phyloP scores from a whole-genome alignment of 225 moss, liverwort and hornwort genomes.

The Antitrichia curtipendula region DNA sequence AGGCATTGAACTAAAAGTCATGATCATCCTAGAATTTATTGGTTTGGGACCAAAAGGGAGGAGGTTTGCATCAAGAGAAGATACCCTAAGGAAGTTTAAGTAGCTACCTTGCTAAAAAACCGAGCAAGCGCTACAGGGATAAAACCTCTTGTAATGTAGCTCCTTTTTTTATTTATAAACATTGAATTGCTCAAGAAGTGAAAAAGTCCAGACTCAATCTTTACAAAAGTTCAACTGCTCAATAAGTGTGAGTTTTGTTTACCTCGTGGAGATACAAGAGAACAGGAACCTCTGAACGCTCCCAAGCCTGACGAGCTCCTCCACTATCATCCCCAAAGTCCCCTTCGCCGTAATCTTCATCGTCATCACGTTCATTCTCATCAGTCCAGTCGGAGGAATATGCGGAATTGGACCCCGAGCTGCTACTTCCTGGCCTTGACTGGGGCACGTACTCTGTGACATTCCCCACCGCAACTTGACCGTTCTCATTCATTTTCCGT shows the following conservation, averaged over 20 bases:
- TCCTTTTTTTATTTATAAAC: background rate
- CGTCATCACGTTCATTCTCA: conserved; percentile 48
- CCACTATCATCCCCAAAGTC: conserved; percentile 5
- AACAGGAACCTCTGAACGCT: conserved; percentile 48
- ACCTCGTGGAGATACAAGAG: conserved; percentile 82
- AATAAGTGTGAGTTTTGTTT: background rate
- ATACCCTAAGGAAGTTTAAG: background rate
- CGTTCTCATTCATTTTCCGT: conserved; percentile 63
- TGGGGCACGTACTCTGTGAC: conserved; percentile 30
- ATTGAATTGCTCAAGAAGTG: background rate
- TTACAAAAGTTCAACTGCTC: background rate
- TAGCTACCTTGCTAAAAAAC: background rate
- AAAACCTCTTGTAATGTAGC: background rate
- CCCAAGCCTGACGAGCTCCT: conserved; percentile 36
- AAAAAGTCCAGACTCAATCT: background rate
- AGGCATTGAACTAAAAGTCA: background rate
- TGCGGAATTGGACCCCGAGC: conserved; percentile 26
- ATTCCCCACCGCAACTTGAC: conserved; percentile 57
- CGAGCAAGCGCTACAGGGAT: too few relatives aligned
- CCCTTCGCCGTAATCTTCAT: conserved; percentile 16
- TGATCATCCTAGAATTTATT: background rate
- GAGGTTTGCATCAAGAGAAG: background rate
- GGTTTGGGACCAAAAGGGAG: background rate
- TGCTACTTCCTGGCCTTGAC: conserved; percentile 15
- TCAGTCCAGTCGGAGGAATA: conserved; percentile 27